Evolutionary conservation across 257 asterid species (phyloP).

Genomic region (Rubia yunnanensis): DNA sequence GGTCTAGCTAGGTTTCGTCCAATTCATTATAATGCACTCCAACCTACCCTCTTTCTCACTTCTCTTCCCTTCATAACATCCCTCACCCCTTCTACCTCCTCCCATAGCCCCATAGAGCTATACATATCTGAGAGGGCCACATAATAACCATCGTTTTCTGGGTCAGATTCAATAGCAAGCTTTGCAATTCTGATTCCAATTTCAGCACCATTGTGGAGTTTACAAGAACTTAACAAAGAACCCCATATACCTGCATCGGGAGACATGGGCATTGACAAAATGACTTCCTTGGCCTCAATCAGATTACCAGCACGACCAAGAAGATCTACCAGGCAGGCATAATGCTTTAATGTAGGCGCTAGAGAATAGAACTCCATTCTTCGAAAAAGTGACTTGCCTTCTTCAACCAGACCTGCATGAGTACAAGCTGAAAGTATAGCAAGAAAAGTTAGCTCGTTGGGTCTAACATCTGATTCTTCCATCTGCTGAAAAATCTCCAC

Average conservation of each 20-base stretch:
- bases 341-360: slow-evolving; percentile 57
- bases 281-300: slow-evolving; percentile 56
- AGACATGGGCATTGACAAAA: slow-evolving; percentile 54
- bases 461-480: slow-evolving; percentile 38
- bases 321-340: slow-evolving; percentile 71
- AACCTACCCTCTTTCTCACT: slow-evolving; percentile 57
- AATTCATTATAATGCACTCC: slow-evolving; percentile 51
- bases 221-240: slow-evolving; percentile 62
- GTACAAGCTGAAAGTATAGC: slow-evolving; percentile 65
- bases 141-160: slow-evolving; percentile 73
- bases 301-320: slow-evolving; percentile 54
- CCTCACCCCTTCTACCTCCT: slow-evolving; percentile 55
- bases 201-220: slow-evolving; percentile 41
- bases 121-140: slow-evolving; percentile 53
- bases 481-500: slow-evolving; percentile 42
- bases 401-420: slow-evolving; percentile 66
- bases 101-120: slow-evolving; percentile 64
- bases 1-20: background rate
- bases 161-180: slow-evolving; percentile 63
- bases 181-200: slow-evolving; percentile 71
- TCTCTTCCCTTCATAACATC: slow-evolving; percentile 43
- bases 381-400: slow-evolving; percentile 40
- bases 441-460: slow-evolving; percentile 61
- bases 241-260: slow-evolving; percentile 80
- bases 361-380: slow-evolving; percentile 45